These are phyloP conservation scores for Dendrocalamus latiflorus DNA, from an alignment of 202 grass and related monocot species.

Conservation along the genomic window DNA sequence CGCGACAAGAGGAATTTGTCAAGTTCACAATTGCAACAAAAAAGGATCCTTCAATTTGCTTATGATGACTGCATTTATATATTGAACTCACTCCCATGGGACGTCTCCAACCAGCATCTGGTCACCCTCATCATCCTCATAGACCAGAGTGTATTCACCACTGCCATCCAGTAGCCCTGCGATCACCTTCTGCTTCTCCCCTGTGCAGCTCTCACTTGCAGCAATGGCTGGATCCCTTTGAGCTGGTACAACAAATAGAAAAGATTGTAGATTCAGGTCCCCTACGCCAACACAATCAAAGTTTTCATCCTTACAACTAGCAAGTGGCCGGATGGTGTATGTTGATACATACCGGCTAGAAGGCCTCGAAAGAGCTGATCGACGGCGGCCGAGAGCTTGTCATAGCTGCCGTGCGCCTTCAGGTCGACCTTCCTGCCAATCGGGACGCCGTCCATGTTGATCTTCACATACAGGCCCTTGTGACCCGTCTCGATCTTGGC, in stretches of 20 bases:
- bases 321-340: background rate
- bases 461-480: conserved; percentile 57
- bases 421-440: conserved; percentile 90
- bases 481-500: conserved; percentile 21
- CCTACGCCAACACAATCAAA: background rate
- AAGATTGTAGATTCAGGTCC: background rate
- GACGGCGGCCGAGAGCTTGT: conserved; percentile 60
- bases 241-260: conserved; percentile 11
- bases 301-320: background rate
- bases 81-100: conserved; percentile 66
- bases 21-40: background rate
- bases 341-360: conserved; percentile 46
- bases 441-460: conserved; percentile 89
- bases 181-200: conserved; percentile 11
- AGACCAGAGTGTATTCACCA: conserved; percentile 82
- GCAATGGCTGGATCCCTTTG: conserved; percentile 30
- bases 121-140: conserved; percentile 86
- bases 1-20: background rate
- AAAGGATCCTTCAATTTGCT: background rate
- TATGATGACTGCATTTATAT: background rate
- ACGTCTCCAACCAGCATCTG: conserved; percentile 84
- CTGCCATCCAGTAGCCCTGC: conserved; percentile 48
- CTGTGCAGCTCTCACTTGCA: background rate
- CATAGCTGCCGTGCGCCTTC: conserved; percentile 44
- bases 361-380: conserved; percentile 68